phyloP scores from a whole-genome alignment of 139 green algal species.

The Tetraselmis chui region DNA sequence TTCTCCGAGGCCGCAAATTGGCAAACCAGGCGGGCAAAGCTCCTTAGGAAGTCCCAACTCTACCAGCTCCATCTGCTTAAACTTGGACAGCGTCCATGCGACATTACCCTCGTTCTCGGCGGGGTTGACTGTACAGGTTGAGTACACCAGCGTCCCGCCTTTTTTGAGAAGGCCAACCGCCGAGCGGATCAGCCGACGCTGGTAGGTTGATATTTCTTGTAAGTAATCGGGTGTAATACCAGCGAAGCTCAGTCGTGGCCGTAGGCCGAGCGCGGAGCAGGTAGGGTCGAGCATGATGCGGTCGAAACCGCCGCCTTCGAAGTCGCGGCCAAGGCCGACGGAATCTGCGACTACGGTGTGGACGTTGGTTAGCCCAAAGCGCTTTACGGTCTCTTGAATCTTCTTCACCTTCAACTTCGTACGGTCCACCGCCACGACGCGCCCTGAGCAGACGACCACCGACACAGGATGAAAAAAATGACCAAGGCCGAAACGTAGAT shows the following conservation, averaged over 20 bases:
- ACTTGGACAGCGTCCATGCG: constrained; percentile 70
- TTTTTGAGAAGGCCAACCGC: constrained; percentile 69
- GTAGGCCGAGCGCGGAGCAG: constrained; percentile 80
- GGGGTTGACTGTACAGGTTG: constrained; percentile 61
- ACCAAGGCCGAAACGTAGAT: too few relatives aligned
- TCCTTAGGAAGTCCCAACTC: constrained; percentile 28
- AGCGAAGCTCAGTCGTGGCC: constrained; percentile 49
- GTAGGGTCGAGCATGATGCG: constrained; percentile 82
- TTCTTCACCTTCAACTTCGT: neutral
- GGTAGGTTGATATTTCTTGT: constrained; percentile 33
- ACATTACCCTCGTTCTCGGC: constrained; percentile 89
- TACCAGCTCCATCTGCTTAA: constrained; percentile 49
- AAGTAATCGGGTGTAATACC: neutral
- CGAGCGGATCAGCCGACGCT: constrained; percentile 59
- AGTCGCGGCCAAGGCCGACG: neutral
- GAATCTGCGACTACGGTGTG: neutral
- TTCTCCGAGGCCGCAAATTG: constrained; percentile 36
- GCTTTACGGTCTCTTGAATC: neutral
- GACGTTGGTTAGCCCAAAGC: neutral
- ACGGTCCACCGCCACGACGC: neutral
- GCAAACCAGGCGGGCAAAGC: neutral
- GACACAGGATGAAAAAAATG: too few relatives aligned
- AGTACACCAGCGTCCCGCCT: constrained; percentile 79
- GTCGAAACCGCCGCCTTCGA: constrained; percentile 59
- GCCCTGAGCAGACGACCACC: neutral